A percentile compares a stretch with the other conserved stretches of the same genome.
These are phyloP conservation scores for Russula sp. DNA, from an alignment of 768 basidiomycete genomes.

Conservation along the genomic window DNA sequence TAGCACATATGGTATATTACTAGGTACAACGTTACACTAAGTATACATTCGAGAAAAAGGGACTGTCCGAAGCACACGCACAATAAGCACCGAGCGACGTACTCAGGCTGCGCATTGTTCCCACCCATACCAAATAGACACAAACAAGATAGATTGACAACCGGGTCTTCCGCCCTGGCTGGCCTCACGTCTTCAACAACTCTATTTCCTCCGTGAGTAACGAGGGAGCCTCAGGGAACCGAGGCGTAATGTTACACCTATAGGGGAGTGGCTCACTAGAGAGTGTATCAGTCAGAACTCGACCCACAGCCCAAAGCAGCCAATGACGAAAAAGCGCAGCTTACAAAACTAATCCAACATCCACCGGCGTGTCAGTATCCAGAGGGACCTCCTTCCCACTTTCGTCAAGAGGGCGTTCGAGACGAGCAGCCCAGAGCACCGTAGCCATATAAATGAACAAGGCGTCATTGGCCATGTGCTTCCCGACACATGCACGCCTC, in stretches of 20 bases:
- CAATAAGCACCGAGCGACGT: too few relatives aligned
- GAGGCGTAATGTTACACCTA: background rate
- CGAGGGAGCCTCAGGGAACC: conserved; percentile 1
- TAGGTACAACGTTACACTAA: too few relatives aligned
- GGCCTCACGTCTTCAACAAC: background rate
- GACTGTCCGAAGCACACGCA: too few relatives aligned
- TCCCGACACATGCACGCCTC: conserved; percentile 19
- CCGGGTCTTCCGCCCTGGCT: background rate
- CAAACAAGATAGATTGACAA: too few relatives aligned
- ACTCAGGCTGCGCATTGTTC: too few relatives aligned
- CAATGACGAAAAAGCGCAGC: background rate
- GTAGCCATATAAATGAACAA: conserved; percentile 22
- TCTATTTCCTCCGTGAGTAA: conserved; percentile 3
- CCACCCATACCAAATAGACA: too few relatives aligned
- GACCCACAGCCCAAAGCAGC: background rate
- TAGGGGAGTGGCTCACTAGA: background rate
- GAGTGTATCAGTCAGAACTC: background rate
- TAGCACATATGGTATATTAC: too few relatives aligned
- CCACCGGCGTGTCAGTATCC: background rate
- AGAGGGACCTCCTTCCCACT: conserved; percentile 5
- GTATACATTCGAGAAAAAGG: too few relatives aligned
- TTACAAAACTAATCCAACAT: conserved; percentile 15
- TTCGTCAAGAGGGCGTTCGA: conserved; percentile 7
- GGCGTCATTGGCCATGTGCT: conserved; percentile 18
- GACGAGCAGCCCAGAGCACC: conserved; percentile 19